phyloP scores from a whole-genome alignment of 805 yeast genomes.

The Suhomyces sp. region DNA sequence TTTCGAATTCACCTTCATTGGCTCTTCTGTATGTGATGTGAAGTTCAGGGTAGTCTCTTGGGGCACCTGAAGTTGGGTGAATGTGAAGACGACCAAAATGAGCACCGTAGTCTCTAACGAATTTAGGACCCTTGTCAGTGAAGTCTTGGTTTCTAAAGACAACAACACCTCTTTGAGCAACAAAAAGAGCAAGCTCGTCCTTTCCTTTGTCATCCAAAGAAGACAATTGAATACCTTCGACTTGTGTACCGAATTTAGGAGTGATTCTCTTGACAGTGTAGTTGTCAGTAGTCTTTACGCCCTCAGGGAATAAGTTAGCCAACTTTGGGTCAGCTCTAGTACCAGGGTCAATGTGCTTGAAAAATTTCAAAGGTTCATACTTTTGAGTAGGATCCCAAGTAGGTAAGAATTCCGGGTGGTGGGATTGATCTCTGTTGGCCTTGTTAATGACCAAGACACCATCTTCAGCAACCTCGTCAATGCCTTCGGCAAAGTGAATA shows the following conservation, averaged over 20 bases:
- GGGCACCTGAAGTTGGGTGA: constrained; percentile 75
- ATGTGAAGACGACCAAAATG: constrained; percentile 71
- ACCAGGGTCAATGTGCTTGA: constrained; percentile 64
- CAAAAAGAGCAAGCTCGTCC: constrained; percentile 65
- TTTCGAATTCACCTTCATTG: constrained; percentile 24
- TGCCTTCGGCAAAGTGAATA: constrained; percentile 50
- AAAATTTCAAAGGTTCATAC: constrained; percentile 50
- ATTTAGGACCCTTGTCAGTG: constrained; percentile 45
- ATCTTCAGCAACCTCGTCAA: constrained; percentile 46
- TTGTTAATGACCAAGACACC: constrained; percentile 49
- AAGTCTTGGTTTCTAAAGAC: constrained; percentile 67
- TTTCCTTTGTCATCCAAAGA: constrained; percentile 51
- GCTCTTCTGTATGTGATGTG: constrained; percentile 35
- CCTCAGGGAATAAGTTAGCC: constrained; percentile 47
- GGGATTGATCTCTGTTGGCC: constrained; percentile 29
- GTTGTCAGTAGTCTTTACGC: constrained; percentile 14
- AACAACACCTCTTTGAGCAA: constrained; percentile 69
- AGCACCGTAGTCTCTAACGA: constrained; percentile 51
- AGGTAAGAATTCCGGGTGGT: constrained; percentile 60
- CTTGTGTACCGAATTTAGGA: constrained; percentile 69
- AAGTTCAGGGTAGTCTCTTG: constrained; percentile 38
- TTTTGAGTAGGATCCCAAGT: constrained; percentile 64
- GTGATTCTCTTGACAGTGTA: constrained; percentile 43
- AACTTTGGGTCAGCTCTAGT: constrained; percentile 58
- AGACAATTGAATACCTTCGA: constrained; percentile 59